Conservation (phyloP, 2,329 filamentous ascomycete species). For the Fusarium sp. region DNA sequence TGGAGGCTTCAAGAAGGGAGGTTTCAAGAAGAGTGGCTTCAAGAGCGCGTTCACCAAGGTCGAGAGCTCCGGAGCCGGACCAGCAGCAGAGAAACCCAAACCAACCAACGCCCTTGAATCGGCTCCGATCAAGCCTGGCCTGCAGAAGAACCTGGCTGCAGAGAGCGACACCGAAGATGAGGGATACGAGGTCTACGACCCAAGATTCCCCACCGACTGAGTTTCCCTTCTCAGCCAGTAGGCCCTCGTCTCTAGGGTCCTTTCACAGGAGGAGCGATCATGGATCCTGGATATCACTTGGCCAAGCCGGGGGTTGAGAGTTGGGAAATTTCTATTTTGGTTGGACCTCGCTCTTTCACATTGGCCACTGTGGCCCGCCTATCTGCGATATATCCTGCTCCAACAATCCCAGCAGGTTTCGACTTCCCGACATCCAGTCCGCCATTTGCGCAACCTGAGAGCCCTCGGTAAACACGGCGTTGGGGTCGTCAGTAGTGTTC, state of each 20-base stretch:
- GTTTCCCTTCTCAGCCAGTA: not conserved
- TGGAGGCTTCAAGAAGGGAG: constrained; percentile 75
- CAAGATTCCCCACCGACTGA: constrained; percentile 73
- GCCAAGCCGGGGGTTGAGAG: not conserved
- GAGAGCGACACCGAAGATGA: constrained; percentile 80
- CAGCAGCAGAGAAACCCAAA: constrained; percentile 60
- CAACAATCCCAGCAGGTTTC: constrained; percentile 75
- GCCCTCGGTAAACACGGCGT: constrained; percentile 43
- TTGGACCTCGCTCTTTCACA: constrained; percentile 31
- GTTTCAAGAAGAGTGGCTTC: constrained; percentile 88
- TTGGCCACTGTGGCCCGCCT: constrained; percentile 55
- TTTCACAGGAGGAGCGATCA: not conserved
- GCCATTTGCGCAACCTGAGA: constrained; percentile 65
- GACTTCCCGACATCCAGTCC: constrained; percentile 78
- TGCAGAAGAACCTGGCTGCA: constrained; percentile 46
- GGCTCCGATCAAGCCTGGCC: constrained; percentile 35
- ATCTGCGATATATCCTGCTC: constrained; percentile 72
- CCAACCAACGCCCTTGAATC: constrained; percentile 39
- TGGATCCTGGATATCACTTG: not conserved
- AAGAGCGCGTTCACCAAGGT: constrained; percentile 80
- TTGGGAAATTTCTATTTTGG: constrained; percentile 15
- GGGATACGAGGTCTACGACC: constrained; percentile 79
- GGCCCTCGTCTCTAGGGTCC: too few relatives aligned
- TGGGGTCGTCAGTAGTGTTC: constrained; percentile 32
- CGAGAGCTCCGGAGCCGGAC: constrained; percentile 55